Evolutionary conservation across 2,329 filamentous ascomycete species (phyloP).

Genomic region (Talaromyces amestolkiae): DNA sequence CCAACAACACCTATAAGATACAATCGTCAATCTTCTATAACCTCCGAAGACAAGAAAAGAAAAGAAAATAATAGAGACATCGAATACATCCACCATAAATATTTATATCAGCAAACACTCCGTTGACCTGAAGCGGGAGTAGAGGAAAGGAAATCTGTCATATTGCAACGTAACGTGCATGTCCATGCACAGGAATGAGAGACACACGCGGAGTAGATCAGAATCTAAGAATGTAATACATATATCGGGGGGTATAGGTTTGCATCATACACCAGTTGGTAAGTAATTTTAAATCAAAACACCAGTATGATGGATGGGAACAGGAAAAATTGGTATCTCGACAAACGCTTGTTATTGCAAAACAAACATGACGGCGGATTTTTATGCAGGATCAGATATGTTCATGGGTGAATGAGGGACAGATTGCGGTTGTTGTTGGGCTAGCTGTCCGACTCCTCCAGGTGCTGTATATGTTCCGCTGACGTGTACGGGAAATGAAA

Average conservation of each 20-base stretch:
- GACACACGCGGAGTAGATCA: not conserved
- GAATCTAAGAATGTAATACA: conserved; percentile 8
- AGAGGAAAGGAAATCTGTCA: not conserved
- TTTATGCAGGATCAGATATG: conserved; percentile 9
- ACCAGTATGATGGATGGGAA: not conserved
- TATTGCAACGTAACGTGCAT: conserved; percentile 6
- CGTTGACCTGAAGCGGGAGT: not conserved
- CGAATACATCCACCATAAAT: conserved; percentile 1
- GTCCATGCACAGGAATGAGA: not conserved
- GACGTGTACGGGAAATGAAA: conserved; percentile 34
- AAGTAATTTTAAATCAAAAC: conserved; percentile 5
- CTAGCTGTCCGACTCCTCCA: conserved; percentile 23
- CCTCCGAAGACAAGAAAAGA: not conserved
- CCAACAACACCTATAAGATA: not conserved
- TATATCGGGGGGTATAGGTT: conserved; percentile 17
- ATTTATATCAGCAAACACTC: not conserved
- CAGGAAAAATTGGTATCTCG: not conserved
- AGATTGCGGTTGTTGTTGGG: not conserved
- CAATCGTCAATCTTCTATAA: not conserved
- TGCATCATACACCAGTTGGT: not conserved
- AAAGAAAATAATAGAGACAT: not conserved
- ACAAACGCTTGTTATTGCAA: not conserved
- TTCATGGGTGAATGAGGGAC: conserved; percentile 11
- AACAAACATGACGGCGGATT: not conserved
- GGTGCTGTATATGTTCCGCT: conserved; percentile 30